phyloP scores from a whole-genome alignment of 2,329 filamentous ascomycete species.

The Apiospora hydei region DNA sequence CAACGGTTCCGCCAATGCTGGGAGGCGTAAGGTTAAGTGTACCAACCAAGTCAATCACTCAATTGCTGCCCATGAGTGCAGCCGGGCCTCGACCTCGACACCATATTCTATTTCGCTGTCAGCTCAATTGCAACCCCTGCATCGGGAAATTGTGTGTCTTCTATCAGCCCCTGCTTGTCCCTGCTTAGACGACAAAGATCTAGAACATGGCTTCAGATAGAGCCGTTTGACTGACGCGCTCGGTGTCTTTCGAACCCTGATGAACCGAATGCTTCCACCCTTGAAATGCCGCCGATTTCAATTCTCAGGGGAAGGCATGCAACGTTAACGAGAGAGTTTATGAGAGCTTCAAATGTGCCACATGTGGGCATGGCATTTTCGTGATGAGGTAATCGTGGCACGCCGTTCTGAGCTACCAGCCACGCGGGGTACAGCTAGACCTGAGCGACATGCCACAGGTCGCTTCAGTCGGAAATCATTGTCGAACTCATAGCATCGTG shows the following conservation, averaged over 20 bases:
- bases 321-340: not conserved
- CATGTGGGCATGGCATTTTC: not conserved
- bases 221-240: not conserved
- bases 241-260: not conserved
- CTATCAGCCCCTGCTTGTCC: not conserved
- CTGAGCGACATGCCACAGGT: not conserved
- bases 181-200: conserved; percentile 1
- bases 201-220: conserved; percentile 6
- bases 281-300: not conserved
- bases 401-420: not conserved
- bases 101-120: not conserved
- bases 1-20: not conserved
- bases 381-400: not conserved
- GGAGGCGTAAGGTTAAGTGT: not conserved
- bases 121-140: not conserved
- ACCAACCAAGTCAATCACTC: not conserved
- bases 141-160: conserved; percentile 2
- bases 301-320: not conserved
- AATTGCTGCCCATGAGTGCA: not conserved
- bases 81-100: not conserved
- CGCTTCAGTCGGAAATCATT: not conserved
- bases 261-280: not conserved
- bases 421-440: not conserved
- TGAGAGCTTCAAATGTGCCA: not conserved
- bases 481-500: not conserved